Evolutionary conservation across 495 filamentous ascomycete genomes (phyloP).

Genomic region (Geopyxis carbonaria): DNA sequence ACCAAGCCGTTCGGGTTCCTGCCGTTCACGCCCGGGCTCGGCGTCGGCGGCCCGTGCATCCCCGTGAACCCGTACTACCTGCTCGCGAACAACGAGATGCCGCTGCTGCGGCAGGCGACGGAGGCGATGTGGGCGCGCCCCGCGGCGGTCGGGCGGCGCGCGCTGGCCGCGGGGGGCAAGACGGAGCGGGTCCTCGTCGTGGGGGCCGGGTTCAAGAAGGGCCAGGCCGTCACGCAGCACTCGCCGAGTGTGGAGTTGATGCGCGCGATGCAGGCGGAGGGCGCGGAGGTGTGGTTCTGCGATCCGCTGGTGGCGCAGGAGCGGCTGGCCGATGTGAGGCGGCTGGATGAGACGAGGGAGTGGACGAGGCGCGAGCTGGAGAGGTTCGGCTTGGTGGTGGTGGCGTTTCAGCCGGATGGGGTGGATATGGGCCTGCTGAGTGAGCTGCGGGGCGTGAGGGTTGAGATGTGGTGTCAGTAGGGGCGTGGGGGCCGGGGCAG

Average conservation of each 20-base stretch:
- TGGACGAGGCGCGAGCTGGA: slow-evolving; percentile 2
- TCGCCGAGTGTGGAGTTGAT: slow-evolving; percentile 25
- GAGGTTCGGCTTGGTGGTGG: slow-evolving; percentile 7
- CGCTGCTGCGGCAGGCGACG: slow-evolving; percentile 25
- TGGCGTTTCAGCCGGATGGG: not conserved
- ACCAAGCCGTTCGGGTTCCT: slow-evolving; percentile 30
- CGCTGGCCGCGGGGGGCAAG: too few relatives aligned
- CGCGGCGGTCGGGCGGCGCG: slow-evolving; percentile 14
- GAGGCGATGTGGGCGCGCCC: slow-evolving; percentile 26
- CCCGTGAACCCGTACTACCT: slow-evolving; percentile 30
- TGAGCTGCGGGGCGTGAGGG: too few relatives aligned
- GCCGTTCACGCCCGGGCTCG: slow-evolving; percentile 25
- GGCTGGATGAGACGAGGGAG: slow-evolving; percentile 11
- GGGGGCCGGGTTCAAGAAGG: slow-evolving; percentile 26
- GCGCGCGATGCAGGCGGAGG: slow-evolving; percentile 14
- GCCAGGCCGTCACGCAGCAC: slow-evolving; percentile 23
- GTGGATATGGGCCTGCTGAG: not conserved
- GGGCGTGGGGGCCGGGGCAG: too few relatives aligned
- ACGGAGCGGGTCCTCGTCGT: slow-evolving; percentile 25
- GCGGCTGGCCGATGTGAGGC: too few relatives aligned
- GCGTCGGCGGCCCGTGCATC: slow-evolving; percentile 30
- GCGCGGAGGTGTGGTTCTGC: slow-evolving; percentile 23
- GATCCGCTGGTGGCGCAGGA: slow-evolving; percentile 26
- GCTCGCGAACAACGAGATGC: slow-evolving; percentile 18
- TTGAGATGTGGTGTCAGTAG: too few relatives aligned